Evolutionary conservation across 2,329 filamentous ascomycete species (phyloP).

Genomic region (Penicillium sp.): DNA sequence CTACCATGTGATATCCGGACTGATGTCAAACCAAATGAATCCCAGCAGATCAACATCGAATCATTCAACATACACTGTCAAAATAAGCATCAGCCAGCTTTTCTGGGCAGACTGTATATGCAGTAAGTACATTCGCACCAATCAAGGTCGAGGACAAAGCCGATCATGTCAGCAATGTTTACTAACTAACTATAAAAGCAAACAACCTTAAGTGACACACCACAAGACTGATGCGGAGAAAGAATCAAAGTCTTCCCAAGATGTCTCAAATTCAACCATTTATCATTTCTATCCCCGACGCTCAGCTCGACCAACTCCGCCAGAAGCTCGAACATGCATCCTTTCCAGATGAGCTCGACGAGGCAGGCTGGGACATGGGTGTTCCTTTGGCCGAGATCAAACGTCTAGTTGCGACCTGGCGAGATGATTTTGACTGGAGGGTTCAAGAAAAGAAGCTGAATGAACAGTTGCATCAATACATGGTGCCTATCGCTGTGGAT

Average conservation of each 20-base stretch:
- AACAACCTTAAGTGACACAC: too few species aligned
- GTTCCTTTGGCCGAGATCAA: slow-evolving; percentile 53
- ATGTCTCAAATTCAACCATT: slow-evolving; percentile 35
- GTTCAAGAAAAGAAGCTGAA: slow-evolving; percentile 56
- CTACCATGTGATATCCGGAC: too few species aligned
- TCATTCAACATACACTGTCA: too few species aligned
- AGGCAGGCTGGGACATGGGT: slow-evolving; percentile 53
- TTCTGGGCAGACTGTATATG: too few species aligned
- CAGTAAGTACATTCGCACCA: too few species aligned
- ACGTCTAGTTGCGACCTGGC: slow-evolving; percentile 54
- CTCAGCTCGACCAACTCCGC: slow-evolving; percentile 49
- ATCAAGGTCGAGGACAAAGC: too few species aligned
- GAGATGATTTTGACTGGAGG: slow-evolving; percentile 55
- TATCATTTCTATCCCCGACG: slow-evolving; percentile 49
- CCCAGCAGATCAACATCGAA: too few species aligned
- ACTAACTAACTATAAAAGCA: too few species aligned
- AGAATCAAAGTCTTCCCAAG: neutral
- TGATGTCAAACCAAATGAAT: too few species aligned
- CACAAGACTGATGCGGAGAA: too few species aligned
- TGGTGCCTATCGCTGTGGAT: slow-evolving; percentile 48
- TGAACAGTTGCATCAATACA: slow-evolving; percentile 53
- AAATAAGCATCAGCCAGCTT: too few species aligned
- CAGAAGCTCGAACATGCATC: slow-evolving; percentile 50
- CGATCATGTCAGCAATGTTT: too few species aligned
- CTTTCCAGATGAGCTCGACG: slow-evolving; percentile 54